Percentiles rank a stretch among this genome's conserved stretches.
Evolutionary conservation across 1,284 basidiomycete genomes (phyloP).

Genomic region (Ustilago shanxiensis): DNA sequence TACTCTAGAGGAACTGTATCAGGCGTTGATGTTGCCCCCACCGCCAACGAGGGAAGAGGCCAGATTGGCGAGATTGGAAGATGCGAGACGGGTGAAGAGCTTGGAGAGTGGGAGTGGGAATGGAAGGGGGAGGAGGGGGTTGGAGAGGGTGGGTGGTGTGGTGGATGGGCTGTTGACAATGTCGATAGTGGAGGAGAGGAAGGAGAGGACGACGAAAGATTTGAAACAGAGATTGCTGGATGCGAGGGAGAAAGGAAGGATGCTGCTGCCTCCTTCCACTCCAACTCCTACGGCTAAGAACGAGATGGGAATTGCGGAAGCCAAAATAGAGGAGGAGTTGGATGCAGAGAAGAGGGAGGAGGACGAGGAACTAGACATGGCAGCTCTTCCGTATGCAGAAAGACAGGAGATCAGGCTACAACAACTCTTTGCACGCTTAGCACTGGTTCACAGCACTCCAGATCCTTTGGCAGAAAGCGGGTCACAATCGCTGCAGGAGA

Average conservation of each 20-base stretch:
- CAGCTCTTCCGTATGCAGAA: constrained; percentile 33
- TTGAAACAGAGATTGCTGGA: constrained; percentile 39
- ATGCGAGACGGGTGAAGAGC: constrained; percentile 25
- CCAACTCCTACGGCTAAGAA: no score
- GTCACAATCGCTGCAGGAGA: constrained; percentile 21
- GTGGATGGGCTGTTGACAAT: constrained; percentile 3
- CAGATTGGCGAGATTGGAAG: constrained; percentile 39
- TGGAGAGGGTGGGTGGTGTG: constrained; percentile 4
- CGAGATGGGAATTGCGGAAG: no score
- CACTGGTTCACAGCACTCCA: constrained; percentile 24
- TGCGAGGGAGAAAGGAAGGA: constrained; percentile 35
- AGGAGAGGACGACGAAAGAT: constrained; percentile 7
- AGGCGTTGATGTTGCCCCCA: constrained; percentile 53
- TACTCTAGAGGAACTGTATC: constrained; percentile 61
- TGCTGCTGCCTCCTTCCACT: constrained; percentile 31
- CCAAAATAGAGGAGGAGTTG: not conserved
- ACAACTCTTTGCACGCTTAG: constrained; percentile 44
- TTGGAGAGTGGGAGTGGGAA: constrained; percentile 1
- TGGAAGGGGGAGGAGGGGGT: constrained; percentile 16
- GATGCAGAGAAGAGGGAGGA: not conserved
- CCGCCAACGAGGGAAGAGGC: constrained; percentile 39
- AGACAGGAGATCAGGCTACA: constrained; percentile 43
- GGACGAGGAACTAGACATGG: constrained; percentile 21
- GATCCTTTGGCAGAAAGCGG: not conserved
- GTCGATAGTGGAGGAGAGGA: constrained; percentile 20